Percentiles rank a stretch among this genome's conserved stretches.
Conservation (phyloP, 2,329 filamentous ascomycete genomes). For the Penicillium sp. region DNA sequence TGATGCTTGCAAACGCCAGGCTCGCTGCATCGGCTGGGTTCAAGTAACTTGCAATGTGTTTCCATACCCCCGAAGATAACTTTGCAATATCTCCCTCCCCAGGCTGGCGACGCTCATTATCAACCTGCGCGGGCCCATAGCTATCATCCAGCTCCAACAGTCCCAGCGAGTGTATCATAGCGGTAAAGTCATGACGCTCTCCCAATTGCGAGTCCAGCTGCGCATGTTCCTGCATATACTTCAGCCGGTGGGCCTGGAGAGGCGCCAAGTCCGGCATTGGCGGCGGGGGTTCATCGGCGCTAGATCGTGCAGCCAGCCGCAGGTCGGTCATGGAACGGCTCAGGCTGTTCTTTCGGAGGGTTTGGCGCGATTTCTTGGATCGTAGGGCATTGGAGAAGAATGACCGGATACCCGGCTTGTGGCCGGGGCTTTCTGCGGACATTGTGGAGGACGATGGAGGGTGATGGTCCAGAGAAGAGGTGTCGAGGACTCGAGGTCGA, state of each 20-base stretch:
- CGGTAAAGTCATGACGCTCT: conserved; percentile 45
- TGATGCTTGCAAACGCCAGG: conserved; percentile 57
- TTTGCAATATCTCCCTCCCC: conserved; percentile 54
- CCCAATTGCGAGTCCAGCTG: conserved; percentile 45
- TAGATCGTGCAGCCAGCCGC: conserved; percentile 31
- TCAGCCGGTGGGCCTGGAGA: conserved; percentile 42
- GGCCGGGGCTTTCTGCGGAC: conserved; percentile 41
- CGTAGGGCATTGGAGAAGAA: conserved; percentile 41
- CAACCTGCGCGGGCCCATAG: conserved; percentile 20
- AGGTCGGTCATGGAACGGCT: conserved; percentile 40
- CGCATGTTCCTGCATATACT: conserved; percentile 38
- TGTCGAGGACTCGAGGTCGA: not conserved
- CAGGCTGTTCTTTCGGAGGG: conserved; percentile 41
- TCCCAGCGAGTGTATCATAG: conserved; percentile 45
- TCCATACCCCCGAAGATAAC: conserved; percentile 56
- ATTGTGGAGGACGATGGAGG: conserved; percentile 25
- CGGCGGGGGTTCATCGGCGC: conserved; percentile 36
- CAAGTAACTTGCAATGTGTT: conserved; percentile 50
- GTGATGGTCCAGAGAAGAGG: not conserved
- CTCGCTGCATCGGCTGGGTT: conserved; percentile 55
- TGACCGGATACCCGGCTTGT: conserved; percentile 38
- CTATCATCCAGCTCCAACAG: conserved; percentile 39
- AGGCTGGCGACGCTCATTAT: conserved; percentile 36
- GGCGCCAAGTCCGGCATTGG: conserved; percentile 42
- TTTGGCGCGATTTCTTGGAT: conserved; percentile 46